Evolutionary conservation across 768 basidiomycete genomes (phyloP).

Genomic region (Gloeophyllum trabeum): DNA sequence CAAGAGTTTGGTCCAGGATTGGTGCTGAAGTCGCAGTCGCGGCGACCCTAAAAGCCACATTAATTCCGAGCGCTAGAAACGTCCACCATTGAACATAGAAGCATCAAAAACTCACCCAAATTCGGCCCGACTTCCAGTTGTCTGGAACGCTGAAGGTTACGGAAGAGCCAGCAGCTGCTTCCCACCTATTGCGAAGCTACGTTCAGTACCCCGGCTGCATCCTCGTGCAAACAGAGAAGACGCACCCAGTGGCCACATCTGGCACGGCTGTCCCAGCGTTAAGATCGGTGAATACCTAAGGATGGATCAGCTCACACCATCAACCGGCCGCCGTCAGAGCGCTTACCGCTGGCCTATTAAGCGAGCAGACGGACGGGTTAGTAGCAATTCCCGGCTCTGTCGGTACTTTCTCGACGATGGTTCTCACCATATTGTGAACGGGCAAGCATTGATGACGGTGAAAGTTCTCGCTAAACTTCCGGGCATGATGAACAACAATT

Average conservation of each 20-base stretch:
- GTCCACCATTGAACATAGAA: neutral
- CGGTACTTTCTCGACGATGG: neutral
- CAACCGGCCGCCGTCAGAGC: neutral
- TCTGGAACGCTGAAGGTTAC: conserved; percentile 14
- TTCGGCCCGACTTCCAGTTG: conserved; percentile 17
- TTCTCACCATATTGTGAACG: conserved; percentile 17
- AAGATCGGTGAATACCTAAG: conserved; percentile 7
- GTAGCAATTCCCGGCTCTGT: neutral
- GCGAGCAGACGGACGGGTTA: neutral
- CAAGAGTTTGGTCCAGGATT: conserved; percentile 23
- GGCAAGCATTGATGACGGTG: conserved; percentile 29
- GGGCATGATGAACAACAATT: no score
- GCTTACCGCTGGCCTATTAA: neutral
- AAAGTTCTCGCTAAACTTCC: conserved; percentile 20
- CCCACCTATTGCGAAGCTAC: conserved; percentile 7
- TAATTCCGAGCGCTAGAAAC: neutral
- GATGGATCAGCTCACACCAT: no score
- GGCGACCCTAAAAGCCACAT: conserved; percentile 18
- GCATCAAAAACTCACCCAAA: conserved; percentile 10
- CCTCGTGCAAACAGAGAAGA: neutral
- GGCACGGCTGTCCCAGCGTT: conserved; percentile 11
- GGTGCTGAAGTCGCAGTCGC: conserved; percentile 24
- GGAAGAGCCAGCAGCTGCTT: conserved; percentile 7
- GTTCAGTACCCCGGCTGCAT: neutral
- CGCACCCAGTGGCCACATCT: conserved; percentile 4